These are phyloP conservation scores for Urostyla sp. DNA, from an alignment of 73 alveolate genomes.

Conservation along the genomic window DNA sequence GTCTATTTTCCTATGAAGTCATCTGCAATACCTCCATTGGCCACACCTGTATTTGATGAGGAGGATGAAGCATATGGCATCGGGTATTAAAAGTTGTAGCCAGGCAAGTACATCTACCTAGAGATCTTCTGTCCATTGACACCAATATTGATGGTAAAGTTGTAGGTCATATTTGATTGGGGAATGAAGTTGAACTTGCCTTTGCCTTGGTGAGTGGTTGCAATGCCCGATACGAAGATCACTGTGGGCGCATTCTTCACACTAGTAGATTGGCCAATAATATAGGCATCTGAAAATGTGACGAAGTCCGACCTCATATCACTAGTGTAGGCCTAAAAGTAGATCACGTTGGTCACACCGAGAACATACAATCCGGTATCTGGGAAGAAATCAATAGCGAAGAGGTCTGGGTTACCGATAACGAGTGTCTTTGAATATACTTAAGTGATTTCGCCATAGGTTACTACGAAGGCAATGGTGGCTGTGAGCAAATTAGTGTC, in stretches of 20 bases:
- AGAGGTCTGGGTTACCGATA: slow-evolving; percentile 8
- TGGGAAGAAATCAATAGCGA: slow-evolving; percentile 28
- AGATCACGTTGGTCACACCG: slow-evolving; percentile 1
- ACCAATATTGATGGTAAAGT: background rate
- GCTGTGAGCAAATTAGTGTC: background rate
- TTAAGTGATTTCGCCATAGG: background rate
- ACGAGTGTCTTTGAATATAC: background rate
- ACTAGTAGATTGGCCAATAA: too few species aligned
- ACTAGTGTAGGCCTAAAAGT: slow-evolving; percentile 27
- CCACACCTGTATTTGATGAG: too few species aligned
- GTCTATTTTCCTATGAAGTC: too few species aligned
- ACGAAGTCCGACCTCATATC: background rate
- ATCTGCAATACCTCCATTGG: too few species aligned
- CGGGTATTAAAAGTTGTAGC: too few species aligned
- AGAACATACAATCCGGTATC: background rate
- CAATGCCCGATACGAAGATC: background rate
- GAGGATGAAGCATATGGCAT: too few species aligned
- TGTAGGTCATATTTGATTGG: background rate
- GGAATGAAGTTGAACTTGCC: slow-evolving; percentile 24
- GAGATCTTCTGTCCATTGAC: too few species aligned
- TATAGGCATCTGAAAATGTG: background rate
- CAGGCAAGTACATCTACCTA: too few species aligned
- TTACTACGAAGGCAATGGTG: slow-evolving; percentile 15
- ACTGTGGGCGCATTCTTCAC: background rate
- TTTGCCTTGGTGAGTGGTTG: slow-evolving; percentile 14